Evolutionary conservation across 2,329 filamentous ascomycete species (phyloP), one percentile per base, ranked within the genome.

Genomic region (Ceratocystis destructans): DNA sequence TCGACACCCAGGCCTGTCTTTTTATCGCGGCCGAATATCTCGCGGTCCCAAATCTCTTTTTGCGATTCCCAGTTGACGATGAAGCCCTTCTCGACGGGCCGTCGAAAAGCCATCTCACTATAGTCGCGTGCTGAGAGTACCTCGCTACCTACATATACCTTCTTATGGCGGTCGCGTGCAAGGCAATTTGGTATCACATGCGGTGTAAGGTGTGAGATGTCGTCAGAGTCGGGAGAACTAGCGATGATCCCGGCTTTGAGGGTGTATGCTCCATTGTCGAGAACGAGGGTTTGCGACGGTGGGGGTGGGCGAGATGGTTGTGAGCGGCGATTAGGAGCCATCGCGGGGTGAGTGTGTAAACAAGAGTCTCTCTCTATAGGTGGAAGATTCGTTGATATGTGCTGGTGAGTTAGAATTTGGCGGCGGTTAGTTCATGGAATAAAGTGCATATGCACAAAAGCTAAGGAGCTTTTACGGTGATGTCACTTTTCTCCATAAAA

Each of bases 61-160:
- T 99, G 85, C 0, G 88, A 87, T 75, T 99, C 94, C 94, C 94
- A 99, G 73, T 93, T 96, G 69, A 97, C 92, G 62, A 97, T 81
- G 73, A 89, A 97, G 6, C 94, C 94, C 75, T 92, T 95, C 75
- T 99, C 94, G 0, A 97, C 89, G 0, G 94, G 94, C 0, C 93
- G 81, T 0, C 93, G 84, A 72, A 96, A 96, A 7, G 84, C 82
- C 22, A 95, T 84, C 74, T 96, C 93, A 70, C 91, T 90, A 78
- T 90, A 96, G 73, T 99, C 93, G 70, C 82, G 86, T 75, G 93
- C 95, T 67, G 84, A 81, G 7, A 86, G 83, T 1, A 96, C 78
- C 70, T 96, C 88, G 0, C 88, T 85, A 15, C 84, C 92, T 68
- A 96, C 83, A 72, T 94, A 96, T 3, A 87, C 83, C 70, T 88